phyloP scores from a whole-genome alignment of 306 rosid genomes.

The Quercus alba region DNA sequence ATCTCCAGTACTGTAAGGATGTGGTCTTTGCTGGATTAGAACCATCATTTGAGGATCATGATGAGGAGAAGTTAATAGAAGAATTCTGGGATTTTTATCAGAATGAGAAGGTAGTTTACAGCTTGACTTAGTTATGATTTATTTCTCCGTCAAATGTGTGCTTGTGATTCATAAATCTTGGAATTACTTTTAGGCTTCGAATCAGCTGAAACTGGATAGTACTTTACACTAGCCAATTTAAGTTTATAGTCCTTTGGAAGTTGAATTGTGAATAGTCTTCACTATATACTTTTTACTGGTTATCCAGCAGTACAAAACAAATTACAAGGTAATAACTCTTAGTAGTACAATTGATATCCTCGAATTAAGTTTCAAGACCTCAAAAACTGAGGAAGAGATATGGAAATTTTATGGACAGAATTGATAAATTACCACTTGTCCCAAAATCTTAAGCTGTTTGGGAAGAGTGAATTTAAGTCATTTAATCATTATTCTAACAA shows the following conservation, averaged over 20 bases:
- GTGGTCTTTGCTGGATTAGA: conserved; percentile 75
- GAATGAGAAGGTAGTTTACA: conserved; percentile 55
- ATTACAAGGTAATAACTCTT: background rate
- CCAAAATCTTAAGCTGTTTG: too few relatives aligned
- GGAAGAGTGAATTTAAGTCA: too few relatives aligned
- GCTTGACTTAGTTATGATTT: background rate
- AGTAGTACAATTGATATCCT: background rate
- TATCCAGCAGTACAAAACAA: background rate
- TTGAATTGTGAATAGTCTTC: background rate
- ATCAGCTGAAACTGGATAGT: background rate
- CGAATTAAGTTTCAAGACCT: background rate
- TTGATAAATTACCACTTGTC: too few relatives aligned
- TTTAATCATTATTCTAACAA: too few relatives aligned
- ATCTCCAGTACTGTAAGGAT: conserved; percentile 79
- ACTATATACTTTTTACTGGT: background rate
- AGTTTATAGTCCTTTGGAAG: background rate
- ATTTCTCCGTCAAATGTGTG: background rate
- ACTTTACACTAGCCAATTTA: background rate
- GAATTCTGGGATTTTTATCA: conserved; percentile 58
- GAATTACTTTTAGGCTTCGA: conserved; percentile 1
- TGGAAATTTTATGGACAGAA: background rate
- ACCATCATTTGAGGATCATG: conserved; percentile 53
- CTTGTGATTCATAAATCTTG: conserved; percentile 7
- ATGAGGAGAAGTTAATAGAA: conserved; percentile 55
- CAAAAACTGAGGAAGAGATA: background rate